A percentile compares a stretch with the other conserved stretches of the same genome.
Evolutionary conservation across 306 rosid genomes (phyloP).

Genomic region (Acacia confusa): DNA sequence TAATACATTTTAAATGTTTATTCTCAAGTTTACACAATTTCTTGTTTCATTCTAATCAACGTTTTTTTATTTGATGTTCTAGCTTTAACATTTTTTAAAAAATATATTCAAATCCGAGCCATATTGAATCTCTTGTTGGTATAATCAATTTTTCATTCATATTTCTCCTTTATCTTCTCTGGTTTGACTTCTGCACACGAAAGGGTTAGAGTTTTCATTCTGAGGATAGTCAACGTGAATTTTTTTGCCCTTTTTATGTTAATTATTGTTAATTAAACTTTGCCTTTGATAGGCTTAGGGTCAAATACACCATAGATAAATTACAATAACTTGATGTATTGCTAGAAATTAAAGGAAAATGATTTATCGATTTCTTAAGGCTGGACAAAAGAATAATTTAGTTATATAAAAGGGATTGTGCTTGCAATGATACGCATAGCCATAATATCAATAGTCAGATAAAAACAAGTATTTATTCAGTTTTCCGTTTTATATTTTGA

Average conservation of each 20-base stretch:
- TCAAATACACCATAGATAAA: not conserved
- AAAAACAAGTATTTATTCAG: not conserved
- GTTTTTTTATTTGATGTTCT: not conserved
- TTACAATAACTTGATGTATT: not conserved
- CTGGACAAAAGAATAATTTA: not conserved
- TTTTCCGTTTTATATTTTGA: not conserved
- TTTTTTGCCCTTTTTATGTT: not conserved
- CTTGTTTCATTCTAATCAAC: not conserved
- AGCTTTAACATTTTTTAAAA: not conserved
- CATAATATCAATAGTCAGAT: not conserved
- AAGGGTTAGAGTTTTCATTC: not conserved
- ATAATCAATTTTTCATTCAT: not conserved
- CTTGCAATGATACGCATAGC: not conserved
- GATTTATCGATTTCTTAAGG: not conserved
- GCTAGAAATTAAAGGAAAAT: not conserved
- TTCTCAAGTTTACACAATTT: not conserved
- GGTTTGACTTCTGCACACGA: not conserved
- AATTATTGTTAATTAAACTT: not conserved
- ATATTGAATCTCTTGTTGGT: not conserved
- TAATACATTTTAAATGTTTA: not conserved
- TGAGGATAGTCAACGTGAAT: not conserved
- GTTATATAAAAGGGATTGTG: not conserved
- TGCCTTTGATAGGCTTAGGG: not conserved
- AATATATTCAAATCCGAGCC: not conserved
- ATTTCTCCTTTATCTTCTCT: not conserved